Conservation (phyloP, 2,329 filamentous ascomycete species). For the Ceratocystiopsis brevicomis region DNA sequence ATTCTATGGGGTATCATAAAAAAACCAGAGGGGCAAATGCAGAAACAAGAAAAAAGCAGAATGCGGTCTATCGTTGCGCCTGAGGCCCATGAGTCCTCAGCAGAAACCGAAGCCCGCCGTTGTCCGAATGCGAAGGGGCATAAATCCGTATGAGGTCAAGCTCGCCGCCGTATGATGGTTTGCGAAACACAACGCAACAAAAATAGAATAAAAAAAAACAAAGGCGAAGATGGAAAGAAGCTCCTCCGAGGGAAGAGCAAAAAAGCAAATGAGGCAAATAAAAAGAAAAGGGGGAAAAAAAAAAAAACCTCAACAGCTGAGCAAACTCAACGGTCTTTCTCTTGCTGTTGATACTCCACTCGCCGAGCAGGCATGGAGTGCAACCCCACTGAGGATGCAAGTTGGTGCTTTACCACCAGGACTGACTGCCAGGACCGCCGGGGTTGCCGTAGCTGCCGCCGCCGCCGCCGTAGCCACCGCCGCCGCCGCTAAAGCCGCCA, state of each 20-base stretch:
- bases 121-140: conserved; percentile 13
- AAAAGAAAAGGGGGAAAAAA: conserved; percentile 3
- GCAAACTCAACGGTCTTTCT: neutral
- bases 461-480: conserved; percentile 18
- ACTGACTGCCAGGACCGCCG: conserved; percentile 41
- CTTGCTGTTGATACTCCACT: too few species aligned
- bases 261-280: neutral
- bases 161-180: conserved; percentile 17
- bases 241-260: neutral
- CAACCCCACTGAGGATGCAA: too few species aligned
- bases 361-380: too few species aligned
- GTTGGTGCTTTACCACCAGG: conserved; percentile 41
- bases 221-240: neutral
- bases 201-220: conserved; percentile 5
- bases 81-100: conserved; percentile 4
- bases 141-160: conserved; percentile 17
- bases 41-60: conserved; percentile 16
- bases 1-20: conserved; percentile 23
- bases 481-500: conserved; percentile 19
- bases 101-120: conserved; percentile 18
- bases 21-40: conserved; percentile 16
- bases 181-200: conserved; percentile 9
- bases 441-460: conserved; percentile 44
- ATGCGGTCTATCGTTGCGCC: conserved; percentile 18
- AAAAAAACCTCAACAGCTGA: conserved; percentile 6